Base-by-base conservation (phyloP, 768 basidiomycete species). In the Termitomyces sp. region DNA sequence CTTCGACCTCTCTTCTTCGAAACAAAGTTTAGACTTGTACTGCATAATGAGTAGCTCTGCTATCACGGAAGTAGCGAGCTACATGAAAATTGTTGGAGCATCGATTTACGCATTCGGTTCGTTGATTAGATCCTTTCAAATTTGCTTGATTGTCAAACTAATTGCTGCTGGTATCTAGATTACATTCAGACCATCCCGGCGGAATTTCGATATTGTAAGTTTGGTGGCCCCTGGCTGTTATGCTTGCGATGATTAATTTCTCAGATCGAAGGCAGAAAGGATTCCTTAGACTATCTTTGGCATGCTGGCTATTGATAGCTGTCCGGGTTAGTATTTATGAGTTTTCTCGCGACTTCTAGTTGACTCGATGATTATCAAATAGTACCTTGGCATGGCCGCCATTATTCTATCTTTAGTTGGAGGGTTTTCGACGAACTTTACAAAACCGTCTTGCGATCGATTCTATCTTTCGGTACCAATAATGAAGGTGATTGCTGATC, bases 341-440 rank as follows among this genome's bases (percentile, higher is more conserved):
- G 4, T 31, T 46, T 27, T 50, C 31, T 41, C 17, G 52, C 12
- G 27, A 23, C 1, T 41, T 27, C 21, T 23, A 53, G 21, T n/a
- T 53, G 16, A 21, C n/a, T 32, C 51, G 21, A 16, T 34, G 14
- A 21, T 53, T 7, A 27, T 40, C 16, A 17, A 12, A n/a, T 34
- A 64, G 63, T 64, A 64, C 34, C 61, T 64, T 32, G 63, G 61
- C 17, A 64, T 64, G 63, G 51, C 47, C n/a, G 56, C 56, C 32
- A 64, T 62, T 41, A 19, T 64, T 37, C 42, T 64, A 45, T 38
- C 56, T 4, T 25, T 64, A n/a, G 57, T 62, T 7, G 63, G 63
- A 38, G 61, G 60, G 14, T 64, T 64, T 23, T 55, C 61, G 23
- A 59, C 52, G 25, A 59, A 23, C 38, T 64, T 64, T 27, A 62